Evolutionary conservation across 31 red algal genomes (phyloP).

Genomic region (Pterothamnion heteromorphum): DNA sequence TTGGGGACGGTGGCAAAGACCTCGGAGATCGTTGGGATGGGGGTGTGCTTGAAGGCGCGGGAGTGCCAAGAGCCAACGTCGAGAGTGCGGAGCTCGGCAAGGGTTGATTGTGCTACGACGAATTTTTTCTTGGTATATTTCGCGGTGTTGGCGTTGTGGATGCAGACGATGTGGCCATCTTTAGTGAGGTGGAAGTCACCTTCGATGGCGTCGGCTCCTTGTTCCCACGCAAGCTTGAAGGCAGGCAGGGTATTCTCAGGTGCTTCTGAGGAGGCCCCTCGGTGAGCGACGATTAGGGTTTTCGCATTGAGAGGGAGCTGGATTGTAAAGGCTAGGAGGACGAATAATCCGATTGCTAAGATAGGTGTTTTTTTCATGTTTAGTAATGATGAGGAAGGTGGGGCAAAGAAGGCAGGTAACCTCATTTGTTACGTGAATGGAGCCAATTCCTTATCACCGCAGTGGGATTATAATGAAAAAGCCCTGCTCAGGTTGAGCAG

Average conservation of each 20-base stretch:
- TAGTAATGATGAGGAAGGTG: too few relatives aligned
- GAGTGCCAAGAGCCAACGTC: background rate
- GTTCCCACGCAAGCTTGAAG: background rate
- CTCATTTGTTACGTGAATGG: too few relatives aligned
- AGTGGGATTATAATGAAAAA: too few relatives aligned
- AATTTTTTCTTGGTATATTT: background rate
- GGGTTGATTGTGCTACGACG: background rate
- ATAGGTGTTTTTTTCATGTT: too few relatives aligned
- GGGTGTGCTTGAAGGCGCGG: background rate
- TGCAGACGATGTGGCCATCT: background rate
- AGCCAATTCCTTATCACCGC: too few relatives aligned
- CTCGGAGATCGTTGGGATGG: background rate
- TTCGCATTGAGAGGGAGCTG: too few relatives aligned
- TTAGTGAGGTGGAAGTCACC: background rate
- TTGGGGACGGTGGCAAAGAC: background rate
- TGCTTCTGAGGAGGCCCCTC: background rate
- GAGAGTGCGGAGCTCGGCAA: background rate
- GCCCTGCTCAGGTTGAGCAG: too few relatives aligned
- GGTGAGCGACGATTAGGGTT: background rate
- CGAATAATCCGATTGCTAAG: too few relatives aligned
- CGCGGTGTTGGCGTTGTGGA: background rate
- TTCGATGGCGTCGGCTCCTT: background rate
- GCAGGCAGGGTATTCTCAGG: background rate
- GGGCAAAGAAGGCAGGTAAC: too few relatives aligned
- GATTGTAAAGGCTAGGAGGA: too few relatives aligned